phyloP scores from a whole-genome alignment of 2,329 filamentous ascomycete species.

The Colletotrichum sp. region DNA sequence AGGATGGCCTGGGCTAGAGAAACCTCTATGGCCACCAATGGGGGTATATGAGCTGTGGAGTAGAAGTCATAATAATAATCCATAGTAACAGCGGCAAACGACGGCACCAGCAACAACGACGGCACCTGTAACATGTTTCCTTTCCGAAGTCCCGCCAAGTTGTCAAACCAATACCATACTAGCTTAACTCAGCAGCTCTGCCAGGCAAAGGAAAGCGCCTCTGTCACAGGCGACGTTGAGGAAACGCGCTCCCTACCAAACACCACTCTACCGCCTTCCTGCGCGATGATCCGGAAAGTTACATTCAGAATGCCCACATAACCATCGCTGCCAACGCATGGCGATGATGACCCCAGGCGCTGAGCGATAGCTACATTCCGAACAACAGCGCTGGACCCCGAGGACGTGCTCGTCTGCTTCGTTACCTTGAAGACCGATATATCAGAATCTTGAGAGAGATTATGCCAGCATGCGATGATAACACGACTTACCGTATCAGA shows the following conservation, averaged over 20 bases:
- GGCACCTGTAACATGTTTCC: neutral
- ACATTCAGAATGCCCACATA: slow-evolving; percentile 23
- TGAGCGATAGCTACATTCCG: slow-evolving; percentile 16
- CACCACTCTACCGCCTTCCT: neutral
- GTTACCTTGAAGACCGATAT: neutral
- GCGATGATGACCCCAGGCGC: slow-evolving; percentile 7
- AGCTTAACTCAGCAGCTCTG: neutral
- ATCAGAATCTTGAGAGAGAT: neutral
- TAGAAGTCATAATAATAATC: no score
- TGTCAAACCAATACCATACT: neutral
- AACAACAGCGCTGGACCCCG: neutral
- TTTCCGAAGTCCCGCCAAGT: neutral
- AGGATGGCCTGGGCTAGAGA: no score
- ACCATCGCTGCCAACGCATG: slow-evolving; percentile 11
- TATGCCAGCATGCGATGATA: neutral
- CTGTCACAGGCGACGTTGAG: slow-evolving; percentile 6
- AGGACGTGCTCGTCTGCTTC: slow-evolving; percentile 2
- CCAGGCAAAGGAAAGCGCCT: slow-evolving; percentile 11
- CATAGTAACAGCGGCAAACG: no score
- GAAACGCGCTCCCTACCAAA: slow-evolving; percentile 14
- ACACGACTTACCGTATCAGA: slow-evolving; percentile 2
- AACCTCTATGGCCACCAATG: no score
- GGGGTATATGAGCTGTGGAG: no score
- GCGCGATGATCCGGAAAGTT: slow-evolving; percentile 20
- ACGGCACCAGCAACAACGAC: no score